Evolutionary conservation across 306 rosid species (phyloP), one percentile per base, ranked within the genome.

Genomic region (Prunus salicina): DNA sequence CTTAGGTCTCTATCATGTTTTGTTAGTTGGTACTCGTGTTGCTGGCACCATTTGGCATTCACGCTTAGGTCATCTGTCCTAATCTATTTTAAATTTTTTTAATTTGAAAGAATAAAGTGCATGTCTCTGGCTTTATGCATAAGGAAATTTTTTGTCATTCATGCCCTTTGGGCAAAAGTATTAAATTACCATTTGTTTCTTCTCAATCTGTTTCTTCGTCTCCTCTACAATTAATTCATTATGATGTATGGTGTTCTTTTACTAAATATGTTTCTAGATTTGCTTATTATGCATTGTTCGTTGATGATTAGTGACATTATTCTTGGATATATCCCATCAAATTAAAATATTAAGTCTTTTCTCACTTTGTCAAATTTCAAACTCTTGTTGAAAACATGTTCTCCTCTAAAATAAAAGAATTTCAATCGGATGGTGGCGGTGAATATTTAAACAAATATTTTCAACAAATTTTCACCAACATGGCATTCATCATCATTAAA

Each of bases 91-190:
- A 9, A 22, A 1, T 2, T 10, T 20, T 20, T 10, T 22, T 57
- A 57, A 11, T 57, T 20, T 22, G 2, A 1, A 11, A 4, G 16
- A 57, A 57, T 22, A 57, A 57, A 11, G 1, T 22, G 14, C 64
- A 12, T 0, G 27, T 57, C 9, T 32, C 3, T 3, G 0, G 16
- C 2, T 6, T 0, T 1, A 32, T 32, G 1, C 15, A 14, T 12
- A 61, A 11, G 18, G 1, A 32, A 13, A 2, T 1, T 2, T 18
- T 64, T 8, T 64, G 25, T 64, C 47, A 16, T 38, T 32, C 25
- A 3, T 64, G 68, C 8, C 46, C 68, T 0, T 7, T 64, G 5
- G 69, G 25, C 1, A 64, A 64, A 19, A 64, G 25, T 10, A 3
- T 3, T 2, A 32, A 64, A 10, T 19, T 64, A 1, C 49, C 49